Evolutionary conservation across 2,329 filamentous ascomycete species (phyloP), one percentile per base, ranked within the genome.

Genomic region (Colletotrichum simmondsii): DNA sequence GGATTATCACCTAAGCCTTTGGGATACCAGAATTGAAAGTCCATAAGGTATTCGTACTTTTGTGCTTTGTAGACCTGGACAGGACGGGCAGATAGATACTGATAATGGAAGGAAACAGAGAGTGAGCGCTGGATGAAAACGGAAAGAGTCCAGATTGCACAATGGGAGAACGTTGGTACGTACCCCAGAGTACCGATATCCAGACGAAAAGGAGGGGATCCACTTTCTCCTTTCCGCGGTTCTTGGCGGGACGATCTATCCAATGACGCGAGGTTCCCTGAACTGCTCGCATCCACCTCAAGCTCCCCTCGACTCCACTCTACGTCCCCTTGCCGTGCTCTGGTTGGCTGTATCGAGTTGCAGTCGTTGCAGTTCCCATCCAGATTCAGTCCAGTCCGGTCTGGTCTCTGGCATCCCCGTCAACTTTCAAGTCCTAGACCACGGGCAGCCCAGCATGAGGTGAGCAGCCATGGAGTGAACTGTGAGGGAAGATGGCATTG

Each of bases 181-280:
- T 49, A 28, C 24, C 28, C 58, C 10, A 16, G 16, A 12, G 7
- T 19, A n/a, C 22, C n/a, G 10, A 35, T 12, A 42, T 42, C 37
- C 52, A 24, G 52, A 54, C 11, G 5, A 59, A 69, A 72, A 72
- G 60, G 46, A 57, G 65, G 57, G 30, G 24, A 6, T 14, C 65
- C 70, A 64, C 70, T 57, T 22, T n/a, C 70, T 72, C 65, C 70
- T 72, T 72, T 72, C 60, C 70, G 65, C 54, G 59, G 14, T 67
- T 60, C 65, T 72, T 72, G 70, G 70, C 70, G 60, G 65, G 59
- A 72, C 32, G 54, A 30, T 49, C 30, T 46, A 10, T 60, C 70
- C 70, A 72, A 72, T 72, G 59, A 56, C 12, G 22, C 30, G 26
- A 35, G n/a, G 53, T 37, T 14, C 35, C 46, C 49, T 30, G 56